phyloP scores from a whole-genome alignment of 2,329 filamentous ascomycete species.

The Phialophora tarda region DNA sequence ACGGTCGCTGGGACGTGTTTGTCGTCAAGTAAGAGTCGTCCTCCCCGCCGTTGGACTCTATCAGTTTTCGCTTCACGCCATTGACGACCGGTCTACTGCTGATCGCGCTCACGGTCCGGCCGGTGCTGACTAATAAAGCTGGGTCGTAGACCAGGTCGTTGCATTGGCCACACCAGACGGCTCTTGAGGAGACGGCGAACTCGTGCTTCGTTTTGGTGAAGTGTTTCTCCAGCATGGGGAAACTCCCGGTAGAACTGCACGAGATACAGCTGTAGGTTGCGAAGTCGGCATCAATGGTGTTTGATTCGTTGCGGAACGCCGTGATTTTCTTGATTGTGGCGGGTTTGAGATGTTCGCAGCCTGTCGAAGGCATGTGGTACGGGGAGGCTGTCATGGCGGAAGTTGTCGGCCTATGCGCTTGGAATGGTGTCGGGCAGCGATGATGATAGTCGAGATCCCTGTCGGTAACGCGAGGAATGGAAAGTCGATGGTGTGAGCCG shows the following conservation, averaged over 20 bases:
- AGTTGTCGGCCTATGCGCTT: not conserved
- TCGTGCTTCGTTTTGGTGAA: conserved; percentile 36
- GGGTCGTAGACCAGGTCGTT: conserved; percentile 39
- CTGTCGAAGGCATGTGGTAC: conserved; percentile 33
- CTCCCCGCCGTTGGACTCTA: conserved; percentile 53
- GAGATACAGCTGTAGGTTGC: conserved; percentile 37
- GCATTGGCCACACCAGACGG: conserved; percentile 38
- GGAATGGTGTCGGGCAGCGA: not conserved
- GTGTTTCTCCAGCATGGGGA: conserved; percentile 36
- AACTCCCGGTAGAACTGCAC: conserved; percentile 33
- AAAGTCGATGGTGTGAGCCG: not conserved
- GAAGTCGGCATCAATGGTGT: conserved; percentile 31
- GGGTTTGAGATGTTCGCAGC: conserved; percentile 39
- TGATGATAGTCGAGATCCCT: not conserved
- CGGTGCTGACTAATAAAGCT: conserved; percentile 25
- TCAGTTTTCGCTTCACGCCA: conserved; percentile 46
- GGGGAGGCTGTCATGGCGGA: conserved; percentile 27
- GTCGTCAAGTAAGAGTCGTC: conserved; percentile 58
- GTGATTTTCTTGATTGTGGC: conserved; percentile 33
- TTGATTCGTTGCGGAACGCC: conserved; percentile 23
- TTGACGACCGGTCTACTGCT: conserved; percentile 20
- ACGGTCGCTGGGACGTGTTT: conserved; percentile 64
- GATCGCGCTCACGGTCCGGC: conserved; percentile 12
- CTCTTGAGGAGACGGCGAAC: conserved; percentile 35
- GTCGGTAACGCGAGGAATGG: not conserved